Conservation (phyloP, 1,284 basidiomycete genomes). For the Sanghuangporus baumii region DNA sequence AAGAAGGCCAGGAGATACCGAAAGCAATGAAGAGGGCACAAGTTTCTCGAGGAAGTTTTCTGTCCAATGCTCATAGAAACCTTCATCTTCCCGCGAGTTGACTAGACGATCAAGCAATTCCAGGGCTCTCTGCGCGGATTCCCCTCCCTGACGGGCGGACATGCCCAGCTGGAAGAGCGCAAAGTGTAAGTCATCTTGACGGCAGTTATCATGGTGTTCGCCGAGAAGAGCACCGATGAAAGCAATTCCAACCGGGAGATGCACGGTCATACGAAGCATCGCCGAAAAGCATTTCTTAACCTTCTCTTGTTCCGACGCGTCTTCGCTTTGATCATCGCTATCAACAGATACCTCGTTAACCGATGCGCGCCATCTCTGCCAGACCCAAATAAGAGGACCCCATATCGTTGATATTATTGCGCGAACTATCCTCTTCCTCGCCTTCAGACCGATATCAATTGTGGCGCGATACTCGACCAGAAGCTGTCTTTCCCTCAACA, state of each 20-base stretch:
- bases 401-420: constrained; percentile 54
- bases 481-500: constrained; percentile 43
- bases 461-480: constrained; percentile 43
- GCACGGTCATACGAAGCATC: constrained; percentile 15
- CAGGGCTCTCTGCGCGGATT: constrained; percentile 6
- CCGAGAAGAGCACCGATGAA: constrained; percentile 13
- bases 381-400: constrained; percentile 49
- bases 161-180: constrained; percentile 3
- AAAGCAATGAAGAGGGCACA: constrained; percentile 51
- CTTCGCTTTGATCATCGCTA: constrained; percentile 28
- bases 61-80: constrained; percentile 33
- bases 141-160: constrained; percentile 3
- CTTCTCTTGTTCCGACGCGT: constrained; percentile 22
- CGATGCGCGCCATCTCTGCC: constrained; percentile 46
- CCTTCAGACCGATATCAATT: constrained; percentile 48
- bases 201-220: neutral
- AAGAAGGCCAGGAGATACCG: constrained; percentile 52
- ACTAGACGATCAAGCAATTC: constrained; percentile 19
- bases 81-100: constrained; percentile 8
- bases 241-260: constrained; percentile 18
- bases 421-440: constrained; percentile 56
- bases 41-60: constrained; percentile 33
- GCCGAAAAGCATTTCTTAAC: constrained; percentile 10
- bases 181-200: constrained; percentile 4
- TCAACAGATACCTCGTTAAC: neutral